A percentile compares a stretch with the other conserved stretches of the same genome.
Conservation (phyloP, 371 early-diverging fungal species). For the Rhizopus delemar region DNA sequence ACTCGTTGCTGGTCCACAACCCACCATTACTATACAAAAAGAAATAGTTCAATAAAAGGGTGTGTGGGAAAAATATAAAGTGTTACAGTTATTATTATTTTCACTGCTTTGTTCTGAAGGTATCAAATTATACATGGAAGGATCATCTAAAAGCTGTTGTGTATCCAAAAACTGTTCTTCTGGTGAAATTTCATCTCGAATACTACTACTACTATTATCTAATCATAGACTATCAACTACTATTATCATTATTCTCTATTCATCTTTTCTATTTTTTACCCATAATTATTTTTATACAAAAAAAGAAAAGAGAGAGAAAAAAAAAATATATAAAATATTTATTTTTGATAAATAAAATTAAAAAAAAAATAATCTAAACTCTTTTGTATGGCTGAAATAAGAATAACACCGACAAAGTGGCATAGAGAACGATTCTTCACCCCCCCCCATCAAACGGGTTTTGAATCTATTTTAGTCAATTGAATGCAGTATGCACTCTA, state of each 20-base stretch:
- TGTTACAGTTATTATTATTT: not conserved
- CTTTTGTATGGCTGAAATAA: not conserved
- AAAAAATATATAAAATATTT: not conserved
- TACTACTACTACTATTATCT: not conserved
- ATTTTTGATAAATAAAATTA: not conserved
- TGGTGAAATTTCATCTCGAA: not conserved
- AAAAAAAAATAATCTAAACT: not conserved
- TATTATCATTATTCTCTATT: not conserved
- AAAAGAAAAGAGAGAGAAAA: no score
- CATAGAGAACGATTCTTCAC: no score
- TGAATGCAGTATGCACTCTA: no score
- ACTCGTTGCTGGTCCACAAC: not conserved
- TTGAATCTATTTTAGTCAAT: no score
- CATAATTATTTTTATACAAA: not conserved
- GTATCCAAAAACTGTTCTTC: constrained; percentile 5
- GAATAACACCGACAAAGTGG: constrained; percentile 1
- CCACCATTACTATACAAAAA: no score
- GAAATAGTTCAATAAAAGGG: not conserved
- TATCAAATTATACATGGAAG: constrained; percentile 1
- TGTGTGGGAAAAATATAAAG: no score
- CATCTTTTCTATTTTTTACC: not conserved
- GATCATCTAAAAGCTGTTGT: not conserved
- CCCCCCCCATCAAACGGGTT: no score
- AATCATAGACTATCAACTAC: not conserved
- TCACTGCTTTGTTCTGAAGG: not conserved